Percentiles rank a stretch among this genome's conserved stretches.
These are phyloP conservation scores for Penicillium argentinense DNA, from an alignment of 495 filamentous ascomycete genomes.

Conservation along the genomic window DNA sequence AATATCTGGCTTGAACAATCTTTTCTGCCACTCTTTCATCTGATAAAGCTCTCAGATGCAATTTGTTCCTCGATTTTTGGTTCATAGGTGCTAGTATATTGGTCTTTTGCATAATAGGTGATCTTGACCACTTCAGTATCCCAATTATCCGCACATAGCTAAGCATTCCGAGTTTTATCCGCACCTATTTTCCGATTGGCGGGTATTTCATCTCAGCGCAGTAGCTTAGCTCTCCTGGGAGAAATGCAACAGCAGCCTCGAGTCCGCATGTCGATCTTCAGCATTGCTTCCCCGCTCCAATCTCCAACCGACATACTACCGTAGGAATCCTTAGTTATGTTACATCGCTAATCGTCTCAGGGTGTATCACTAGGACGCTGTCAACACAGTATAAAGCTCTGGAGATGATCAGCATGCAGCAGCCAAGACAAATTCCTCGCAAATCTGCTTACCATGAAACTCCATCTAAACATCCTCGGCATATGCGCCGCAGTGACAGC, in stretches of 20 bases:
- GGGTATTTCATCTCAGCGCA: background rate
- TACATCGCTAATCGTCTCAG: background rate
- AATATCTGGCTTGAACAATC: no score
- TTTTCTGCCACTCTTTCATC: no score
- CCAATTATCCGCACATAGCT: background rate
- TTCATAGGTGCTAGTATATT: no score
- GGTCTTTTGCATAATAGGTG: no score
- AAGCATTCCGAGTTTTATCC: background rate
- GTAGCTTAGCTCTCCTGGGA: background rate
- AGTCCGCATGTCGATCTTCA: background rate
- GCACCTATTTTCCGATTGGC: background rate
- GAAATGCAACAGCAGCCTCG: background rate
- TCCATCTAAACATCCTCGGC: background rate
- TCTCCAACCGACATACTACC: conserved; percentile 31
- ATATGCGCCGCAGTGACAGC: conserved; percentile 1
- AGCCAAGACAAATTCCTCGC: no score
- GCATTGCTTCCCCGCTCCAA: background rate
- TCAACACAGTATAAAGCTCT: no score
- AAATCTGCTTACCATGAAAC: conserved; percentile 1
- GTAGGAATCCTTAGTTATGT: conserved; percentile 45
- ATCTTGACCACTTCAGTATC: no score
- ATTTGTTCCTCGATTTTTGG: no score
- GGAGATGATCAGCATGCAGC: no score
- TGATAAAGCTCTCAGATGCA: no score
- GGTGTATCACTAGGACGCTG: no score